Conservation (phyloP, 257 asterid species). For the Penstemon eatonii region DNA sequence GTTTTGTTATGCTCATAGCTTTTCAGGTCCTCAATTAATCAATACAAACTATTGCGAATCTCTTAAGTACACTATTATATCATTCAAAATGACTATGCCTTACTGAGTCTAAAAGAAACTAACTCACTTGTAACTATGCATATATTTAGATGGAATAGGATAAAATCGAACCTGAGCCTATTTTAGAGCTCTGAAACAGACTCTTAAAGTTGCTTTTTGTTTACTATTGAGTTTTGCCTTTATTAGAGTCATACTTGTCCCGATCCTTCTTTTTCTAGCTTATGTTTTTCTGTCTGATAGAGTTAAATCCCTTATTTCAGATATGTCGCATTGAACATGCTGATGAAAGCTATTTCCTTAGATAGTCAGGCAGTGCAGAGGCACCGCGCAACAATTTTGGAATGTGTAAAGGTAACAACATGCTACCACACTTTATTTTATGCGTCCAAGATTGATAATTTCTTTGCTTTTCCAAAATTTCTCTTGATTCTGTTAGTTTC, state of each 20-base stretch:
- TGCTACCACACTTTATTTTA: constrained; percentile 1
- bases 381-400: constrained; percentile 94
- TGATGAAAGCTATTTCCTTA: constrained; percentile 88
- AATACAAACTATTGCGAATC: constrained; percentile 6
- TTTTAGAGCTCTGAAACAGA: constrained; percentile 15
- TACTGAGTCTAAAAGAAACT: constrained; percentile 17
- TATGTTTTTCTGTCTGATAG: constrained; percentile 29
- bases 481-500: constrained; percentile 14
- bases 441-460: constrained; percentile 6
- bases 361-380: constrained; percentile 99
- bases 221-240: constrained; percentile 12
- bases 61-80: background rate
- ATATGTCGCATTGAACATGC: constrained; percentile 97
- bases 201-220: constrained; percentile 23
- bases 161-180: constrained; percentile 3
- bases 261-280: constrained; percentile 26
- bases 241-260: constrained; percentile 19
- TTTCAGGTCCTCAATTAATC: constrained; percentile 5
- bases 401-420: constrained; percentile 84
- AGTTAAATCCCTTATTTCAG: constrained; percentile 47
- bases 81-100: background rate
- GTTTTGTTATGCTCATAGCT: constrained; percentile 11
- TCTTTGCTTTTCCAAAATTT: constrained; percentile 15
- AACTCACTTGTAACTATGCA: constrained; percentile 1
- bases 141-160: background rate